These are phyloP conservation scores for Pezicula carpinea DNA, from an alignment of 2,329 filamentous ascomycete genomes.

Conservation along the genomic window DNA sequence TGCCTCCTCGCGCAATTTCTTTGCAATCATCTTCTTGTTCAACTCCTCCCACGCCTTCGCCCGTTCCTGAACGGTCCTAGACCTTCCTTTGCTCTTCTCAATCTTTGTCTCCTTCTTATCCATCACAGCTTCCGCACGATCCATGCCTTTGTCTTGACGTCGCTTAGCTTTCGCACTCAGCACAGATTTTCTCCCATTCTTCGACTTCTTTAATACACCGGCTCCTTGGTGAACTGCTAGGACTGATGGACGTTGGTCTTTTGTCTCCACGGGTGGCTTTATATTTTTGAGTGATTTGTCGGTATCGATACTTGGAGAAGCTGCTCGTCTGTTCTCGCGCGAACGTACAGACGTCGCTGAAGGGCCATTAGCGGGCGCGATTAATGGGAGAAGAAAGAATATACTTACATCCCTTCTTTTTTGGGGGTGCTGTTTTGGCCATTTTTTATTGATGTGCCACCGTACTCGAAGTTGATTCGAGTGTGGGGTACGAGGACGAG, in stretches of 20 bases:
- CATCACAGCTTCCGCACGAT: constrained; percentile 54
- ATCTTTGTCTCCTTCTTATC: constrained; percentile 55
- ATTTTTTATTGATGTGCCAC: constrained; percentile 15
- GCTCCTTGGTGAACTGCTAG: constrained; percentile 62
- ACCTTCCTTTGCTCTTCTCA: constrained; percentile 47
- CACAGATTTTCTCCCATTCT: constrained; percentile 48
- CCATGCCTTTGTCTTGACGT: constrained; percentile 52
- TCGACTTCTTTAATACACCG: constrained; percentile 65
- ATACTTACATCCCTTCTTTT: constrained; percentile 25
- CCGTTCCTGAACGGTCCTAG: constrained; percentile 42
- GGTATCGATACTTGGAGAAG: constrained; percentile 64
- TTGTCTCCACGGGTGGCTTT: constrained; percentile 43
- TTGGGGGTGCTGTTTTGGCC: constrained; percentile 29
- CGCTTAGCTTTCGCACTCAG: constrained; percentile 50
- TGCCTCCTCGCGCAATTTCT: constrained; percentile 22
- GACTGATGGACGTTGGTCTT: constrained; percentile 56
- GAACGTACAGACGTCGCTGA: constrained; percentile 59
- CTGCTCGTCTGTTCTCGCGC: constrained; percentile 68
- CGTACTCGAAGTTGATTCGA: background rate
- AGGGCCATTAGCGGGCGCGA: constrained; percentile 4
- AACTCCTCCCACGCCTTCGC: constrained; percentile 55
- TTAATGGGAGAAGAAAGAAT: background rate
- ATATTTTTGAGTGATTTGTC: constrained; percentile 67
- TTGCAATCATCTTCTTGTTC: constrained; percentile 37
- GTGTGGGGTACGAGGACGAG: constrained; percentile 7